phyloP scores from a whole-genome alignment of 352 stramenopile genomes.

The Pelagophyceae sp. region DNA sequence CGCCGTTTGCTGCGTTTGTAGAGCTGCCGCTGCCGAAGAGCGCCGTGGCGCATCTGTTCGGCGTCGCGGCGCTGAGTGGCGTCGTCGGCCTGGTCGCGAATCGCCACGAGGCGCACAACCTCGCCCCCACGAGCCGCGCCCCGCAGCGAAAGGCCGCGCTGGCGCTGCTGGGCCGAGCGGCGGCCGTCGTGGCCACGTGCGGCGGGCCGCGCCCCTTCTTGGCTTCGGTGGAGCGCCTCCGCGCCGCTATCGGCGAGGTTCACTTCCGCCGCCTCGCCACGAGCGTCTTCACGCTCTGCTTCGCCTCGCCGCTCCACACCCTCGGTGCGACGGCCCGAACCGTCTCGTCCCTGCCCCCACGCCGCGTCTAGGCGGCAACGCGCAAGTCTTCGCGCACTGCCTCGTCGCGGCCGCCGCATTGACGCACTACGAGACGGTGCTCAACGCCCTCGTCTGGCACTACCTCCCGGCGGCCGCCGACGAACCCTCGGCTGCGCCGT shows the following conservation, averaged over 20 bases:
- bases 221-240: background rate
- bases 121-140: too few relatives aligned
- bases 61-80: too few relatives aligned
- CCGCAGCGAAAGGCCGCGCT: too few relatives aligned
- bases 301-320: background rate
- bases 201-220: background rate
- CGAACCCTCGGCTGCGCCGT: background rate
- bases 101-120: too few relatives aligned
- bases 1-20: too few relatives aligned
- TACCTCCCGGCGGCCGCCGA: background rate
- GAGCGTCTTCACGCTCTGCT: background rate
- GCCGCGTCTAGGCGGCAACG: background rate
- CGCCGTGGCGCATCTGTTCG: too few relatives aligned
- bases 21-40: too few relatives aligned
- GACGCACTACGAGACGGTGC: background rate
- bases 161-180: too few relatives aligned
- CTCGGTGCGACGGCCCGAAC: background rate
- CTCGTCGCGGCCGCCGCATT: background rate
- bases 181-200: background rate
- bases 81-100: too few relatives aligned
- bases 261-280: background rate
- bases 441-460: constrained; percentile 1
- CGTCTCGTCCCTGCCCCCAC: background rate
- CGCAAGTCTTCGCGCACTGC: background rate
- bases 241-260: background rate